Base-by-base conservation (phyloP, 345 rosid species). In the Arabidopsis arenosa region DNA sequence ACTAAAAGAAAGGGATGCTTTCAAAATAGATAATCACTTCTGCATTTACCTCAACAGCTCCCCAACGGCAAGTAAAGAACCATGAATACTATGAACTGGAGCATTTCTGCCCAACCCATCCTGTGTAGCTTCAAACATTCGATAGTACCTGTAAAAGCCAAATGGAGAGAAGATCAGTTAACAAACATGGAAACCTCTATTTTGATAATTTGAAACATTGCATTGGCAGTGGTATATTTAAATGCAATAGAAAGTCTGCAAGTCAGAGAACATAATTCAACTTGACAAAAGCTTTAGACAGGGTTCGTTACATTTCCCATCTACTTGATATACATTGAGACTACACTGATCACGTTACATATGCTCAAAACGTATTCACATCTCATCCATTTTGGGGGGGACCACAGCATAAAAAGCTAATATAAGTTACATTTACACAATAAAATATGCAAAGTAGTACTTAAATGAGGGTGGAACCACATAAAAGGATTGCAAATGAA, bases 101-200 rank as follows among this genome's bases (percentile, higher is more conserved):
- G 99, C 96, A 86, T 93, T 87, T 82, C 75, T 88, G 18, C 92
- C 94, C 84, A 95, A 84, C 39, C 99, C 99, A 85, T 88, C 99
- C 80, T 95, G 99, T 15, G 99, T 95, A 75, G 97, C 97, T 87
- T 92, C 97, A 89, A 95, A 95, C 98, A 95, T 93, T 40, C 92
- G 89, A 83, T 95, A 93, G 70, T 93, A 95, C 99, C 99, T 95
- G 78, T 64, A 58, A 78, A 68, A 77, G 15, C 80, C 72, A 71
- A 58, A 73, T 56, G 40, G 69, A 54, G 32, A 41, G 32, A 80
- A 63, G 35, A 6, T 49, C 26, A 47, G 35, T 44, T 52, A 76
- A 37, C 40, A 82, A 64, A 66, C 64, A 75, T 57, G 73, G 54
- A 59, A 53, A 58, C 49, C 32, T 41, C 66, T 41, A 41, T 12